Evolutionary conservation across 1,284 basidiomycete genomes (phyloP).

Genomic region (Inonotus hispidus): DNA sequence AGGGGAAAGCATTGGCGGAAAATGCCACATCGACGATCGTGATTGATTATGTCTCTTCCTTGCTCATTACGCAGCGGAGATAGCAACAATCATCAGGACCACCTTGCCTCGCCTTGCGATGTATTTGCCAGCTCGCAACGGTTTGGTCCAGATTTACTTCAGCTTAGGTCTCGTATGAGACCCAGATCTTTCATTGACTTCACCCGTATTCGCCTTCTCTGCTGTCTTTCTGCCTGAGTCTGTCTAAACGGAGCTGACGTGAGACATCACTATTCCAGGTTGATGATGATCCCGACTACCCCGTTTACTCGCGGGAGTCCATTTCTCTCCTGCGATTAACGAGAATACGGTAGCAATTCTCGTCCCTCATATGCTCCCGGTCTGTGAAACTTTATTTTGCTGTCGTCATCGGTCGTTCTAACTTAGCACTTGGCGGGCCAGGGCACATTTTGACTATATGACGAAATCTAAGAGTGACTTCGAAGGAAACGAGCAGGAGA

Average conservation of each 20-base stretch:
- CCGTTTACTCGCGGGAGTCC: slow-evolving; percentile 35
- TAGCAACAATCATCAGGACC: neutral
- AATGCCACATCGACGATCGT: neutral
- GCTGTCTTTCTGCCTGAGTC: neutral
- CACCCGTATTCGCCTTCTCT: too few species aligned
- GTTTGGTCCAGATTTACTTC: neutral
- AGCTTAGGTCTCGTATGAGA: neutral
- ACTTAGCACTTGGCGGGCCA: neutral
- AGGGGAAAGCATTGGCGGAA: neutral
- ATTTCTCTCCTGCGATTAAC: slow-evolving; percentile 46
- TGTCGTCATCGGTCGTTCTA: neutral
- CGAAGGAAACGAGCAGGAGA: neutral
- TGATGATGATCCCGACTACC: slow-evolving; percentile 33
- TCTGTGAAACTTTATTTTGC: neutral
- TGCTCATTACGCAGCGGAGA: neutral
- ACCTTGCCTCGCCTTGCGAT: neutral
- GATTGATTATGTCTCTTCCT: neutral
- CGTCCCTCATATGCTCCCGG: neutral
- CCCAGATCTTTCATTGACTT: too few species aligned
- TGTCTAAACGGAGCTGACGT: neutral
- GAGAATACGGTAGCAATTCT: slow-evolving; percentile 22
- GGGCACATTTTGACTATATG: neutral
- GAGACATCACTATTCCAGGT: slow-evolving; percentile 27
- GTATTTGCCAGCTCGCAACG: too few species aligned
- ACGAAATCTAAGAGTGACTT: neutral